Percentiles rank a stretch among this genome's conserved stretches.
phyloP scores from a whole-genome alignment of 352 stramenopile genomes.

The Globisporangium sylvaticum region DNA sequence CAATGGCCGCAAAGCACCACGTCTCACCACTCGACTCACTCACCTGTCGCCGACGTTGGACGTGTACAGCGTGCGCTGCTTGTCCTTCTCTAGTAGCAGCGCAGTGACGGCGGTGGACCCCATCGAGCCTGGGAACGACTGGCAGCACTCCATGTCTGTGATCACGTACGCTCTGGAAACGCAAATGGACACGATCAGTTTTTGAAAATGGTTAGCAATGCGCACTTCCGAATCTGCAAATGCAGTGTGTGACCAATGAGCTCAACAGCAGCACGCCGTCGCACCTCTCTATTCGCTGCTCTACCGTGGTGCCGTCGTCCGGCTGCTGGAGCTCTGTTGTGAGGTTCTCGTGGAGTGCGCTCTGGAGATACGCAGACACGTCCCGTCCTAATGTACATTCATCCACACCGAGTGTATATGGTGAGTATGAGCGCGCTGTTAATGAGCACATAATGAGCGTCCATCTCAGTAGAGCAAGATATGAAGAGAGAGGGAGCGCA shows the following conservation, averaged over 20 bases:
- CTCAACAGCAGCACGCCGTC: not conserved
- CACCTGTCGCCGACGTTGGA: conserved; percentile 80
- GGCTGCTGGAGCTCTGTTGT: conserved; percentile 38
- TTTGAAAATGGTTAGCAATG: not conserved
- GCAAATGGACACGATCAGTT: not conserved
- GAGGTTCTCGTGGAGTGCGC: conserved; percentile 59
- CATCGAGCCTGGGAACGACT: conserved; percentile 36
- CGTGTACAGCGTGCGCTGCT: conserved; percentile 41
- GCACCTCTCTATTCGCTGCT: conserved; percentile 61
- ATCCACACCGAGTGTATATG: not conserved
- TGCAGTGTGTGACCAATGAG: not conserved
- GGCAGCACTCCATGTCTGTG: conserved; percentile 74
- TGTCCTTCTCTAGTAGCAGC: conserved; percentile 40
- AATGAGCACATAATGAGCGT: not conserved
- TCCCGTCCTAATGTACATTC: conserved; percentile 35
- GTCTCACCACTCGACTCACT: not conserved
- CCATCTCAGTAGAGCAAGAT: not conserved
- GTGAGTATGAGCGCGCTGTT: not conserved
- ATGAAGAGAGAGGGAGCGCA: conserved; percentile 12
- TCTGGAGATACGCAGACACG: conserved; percentile 68
- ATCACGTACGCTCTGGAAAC: conserved; percentile 59
- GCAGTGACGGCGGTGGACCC: conserved; percentile 63
- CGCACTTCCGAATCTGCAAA: not conserved
- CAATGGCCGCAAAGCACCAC: not conserved
- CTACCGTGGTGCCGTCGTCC: conserved; percentile 35